Evolutionary conservation across 805 yeast species (phyloP).

Genomic region (Schizosaccharomyces cryophilus): DNA sequence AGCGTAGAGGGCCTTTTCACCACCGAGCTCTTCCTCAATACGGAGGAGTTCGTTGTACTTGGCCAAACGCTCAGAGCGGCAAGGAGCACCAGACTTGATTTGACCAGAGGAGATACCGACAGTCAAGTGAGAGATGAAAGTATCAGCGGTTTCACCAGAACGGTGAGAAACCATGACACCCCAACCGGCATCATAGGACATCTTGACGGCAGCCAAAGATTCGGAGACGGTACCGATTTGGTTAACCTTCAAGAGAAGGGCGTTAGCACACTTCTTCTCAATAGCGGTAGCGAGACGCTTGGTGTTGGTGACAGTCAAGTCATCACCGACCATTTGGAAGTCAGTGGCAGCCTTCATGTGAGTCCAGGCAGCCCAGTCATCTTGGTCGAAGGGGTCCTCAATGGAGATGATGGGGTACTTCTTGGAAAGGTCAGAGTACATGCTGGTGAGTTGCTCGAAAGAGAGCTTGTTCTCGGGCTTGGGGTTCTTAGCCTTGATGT

Average conservation of each 20-base stretch:
- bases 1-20: conserved; percentile 74
- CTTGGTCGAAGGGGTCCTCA: conserved; percentile 98
- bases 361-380: conserved; percentile 97
- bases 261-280: conserved; percentile 86
- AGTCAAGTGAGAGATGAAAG: conserved; percentile 88
- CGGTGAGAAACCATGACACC: conserved; percentile 99
- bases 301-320: conserved; percentile 97
- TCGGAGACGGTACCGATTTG: conserved; percentile 94
- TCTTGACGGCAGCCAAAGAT: conserved; percentile 90
- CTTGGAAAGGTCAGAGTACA: conserved; percentile 55
- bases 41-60: conserved; percentile 94
- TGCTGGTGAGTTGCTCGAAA: conserved; percentile 64
- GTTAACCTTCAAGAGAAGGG: conserved; percentile 89
- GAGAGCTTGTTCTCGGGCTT: conserved; percentile 78
- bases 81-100: conserved; percentile 99
- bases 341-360: conserved; percentile 35
- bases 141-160: conserved; percentile 99
- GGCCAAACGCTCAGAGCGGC: conserved; percentile 98
- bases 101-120: conserved; percentile 98
- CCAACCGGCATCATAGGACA: conserved; percentile 90
- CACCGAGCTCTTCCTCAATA: conserved; percentile 96
- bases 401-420: conserved; percentile 94
- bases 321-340: conserved; percentile 89
- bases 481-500: conserved; percentile 91
- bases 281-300: conserved; percentile 81